Evolutionary conservation across 192 early-diverging fungal genomes (phyloP).

Genomic region (Rhizophagus clarus): DNA sequence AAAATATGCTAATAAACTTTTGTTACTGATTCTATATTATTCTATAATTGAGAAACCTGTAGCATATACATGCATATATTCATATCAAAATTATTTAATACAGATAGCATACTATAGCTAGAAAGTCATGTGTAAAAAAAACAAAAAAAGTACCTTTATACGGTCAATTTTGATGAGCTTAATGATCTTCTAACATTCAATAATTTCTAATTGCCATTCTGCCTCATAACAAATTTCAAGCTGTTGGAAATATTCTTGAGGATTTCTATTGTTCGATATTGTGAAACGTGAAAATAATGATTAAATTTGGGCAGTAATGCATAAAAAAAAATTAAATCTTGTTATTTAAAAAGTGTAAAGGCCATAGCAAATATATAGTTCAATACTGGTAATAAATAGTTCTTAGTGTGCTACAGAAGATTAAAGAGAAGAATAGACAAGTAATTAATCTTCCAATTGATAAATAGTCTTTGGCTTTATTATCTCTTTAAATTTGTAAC

Average conservation of each 20-base stretch:
- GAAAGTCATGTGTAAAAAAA: background rate
- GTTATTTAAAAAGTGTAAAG: conserved; percentile 11
- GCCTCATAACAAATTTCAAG: background rate
- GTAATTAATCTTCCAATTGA: conserved; percentile 34
- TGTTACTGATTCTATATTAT: conserved; percentile 3
- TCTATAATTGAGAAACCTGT: conserved; percentile 22
- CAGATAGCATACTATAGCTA: too few species aligned
- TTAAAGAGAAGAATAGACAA: conserved; percentile 29
- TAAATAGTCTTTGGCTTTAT: conserved; percentile 24
- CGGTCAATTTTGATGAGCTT: background rate
- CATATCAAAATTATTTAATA: background rate
- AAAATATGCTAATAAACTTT: conserved; percentile 1
- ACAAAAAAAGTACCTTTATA: conserved; percentile 10
- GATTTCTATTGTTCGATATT: conserved; percentile 22
- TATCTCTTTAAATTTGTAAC: conserved; percentile 27
- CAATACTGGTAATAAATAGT: conserved; percentile 31
- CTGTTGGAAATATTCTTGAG: conserved; percentile 16
- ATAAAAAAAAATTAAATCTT: background rate
- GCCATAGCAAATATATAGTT: conserved; percentile 31
- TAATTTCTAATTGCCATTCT: background rate
- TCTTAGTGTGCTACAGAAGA: conserved; percentile 27
- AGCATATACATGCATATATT: too few species aligned
- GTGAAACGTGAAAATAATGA: conserved; percentile 14
- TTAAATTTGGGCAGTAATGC: background rate
- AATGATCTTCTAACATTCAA: conserved; percentile 22